phyloP scores from a whole-genome alignment of 768 basidiomycete genomes.

The Pisolithus microcarpus region DNA sequence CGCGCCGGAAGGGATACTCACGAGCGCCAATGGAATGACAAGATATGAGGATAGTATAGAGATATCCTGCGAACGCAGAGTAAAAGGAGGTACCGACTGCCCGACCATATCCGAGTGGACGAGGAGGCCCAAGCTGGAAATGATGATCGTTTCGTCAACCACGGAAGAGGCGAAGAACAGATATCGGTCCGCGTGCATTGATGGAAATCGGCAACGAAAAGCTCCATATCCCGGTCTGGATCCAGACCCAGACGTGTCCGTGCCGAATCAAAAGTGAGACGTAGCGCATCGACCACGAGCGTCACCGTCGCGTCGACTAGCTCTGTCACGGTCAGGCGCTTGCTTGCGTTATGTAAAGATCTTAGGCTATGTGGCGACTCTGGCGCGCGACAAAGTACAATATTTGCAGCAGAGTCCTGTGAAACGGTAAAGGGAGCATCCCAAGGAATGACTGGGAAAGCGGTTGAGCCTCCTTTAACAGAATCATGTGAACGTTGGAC shows the following conservation, averaged over 20 bases:
- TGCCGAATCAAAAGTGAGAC: conserved; percentile 21
- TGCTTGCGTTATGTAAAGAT: conserved; percentile 50
- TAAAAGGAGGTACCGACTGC: conserved; percentile 54
- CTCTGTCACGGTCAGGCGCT: conserved; percentile 50
- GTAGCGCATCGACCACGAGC: conserved; percentile 62
- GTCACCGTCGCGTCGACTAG: conserved; percentile 57
- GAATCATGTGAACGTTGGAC: too few relatives aligned
- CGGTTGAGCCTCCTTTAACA: too few relatives aligned
- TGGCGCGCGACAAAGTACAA: conserved; percentile 71
- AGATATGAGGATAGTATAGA: conserved; percentile 59
- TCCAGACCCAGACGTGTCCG: conserved; percentile 48
- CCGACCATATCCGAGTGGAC: conserved; percentile 64
- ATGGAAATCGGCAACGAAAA: conserved; percentile 73
- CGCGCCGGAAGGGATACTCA: too few relatives aligned
- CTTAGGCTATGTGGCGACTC: conserved; percentile 47
- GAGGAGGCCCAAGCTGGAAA: conserved; percentile 66
- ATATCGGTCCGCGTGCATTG: conserved; percentile 63
- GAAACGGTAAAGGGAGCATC: too few relatives aligned
- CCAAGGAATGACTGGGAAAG: too few relatives aligned
- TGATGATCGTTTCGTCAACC: conserved; percentile 77
- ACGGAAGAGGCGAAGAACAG: conserved; percentile 59
- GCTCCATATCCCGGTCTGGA: conserved; percentile 73
- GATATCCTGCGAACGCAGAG: conserved; percentile 58
- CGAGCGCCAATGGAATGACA: too few relatives aligned
- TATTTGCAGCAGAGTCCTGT: conserved; percentile 72